Percentiles rank a stretch among this genome's conserved stretches.
phyloP scores from a whole-genome alignment of 129 eudicot genomes.

The Oenanthe sinensis region DNA sequence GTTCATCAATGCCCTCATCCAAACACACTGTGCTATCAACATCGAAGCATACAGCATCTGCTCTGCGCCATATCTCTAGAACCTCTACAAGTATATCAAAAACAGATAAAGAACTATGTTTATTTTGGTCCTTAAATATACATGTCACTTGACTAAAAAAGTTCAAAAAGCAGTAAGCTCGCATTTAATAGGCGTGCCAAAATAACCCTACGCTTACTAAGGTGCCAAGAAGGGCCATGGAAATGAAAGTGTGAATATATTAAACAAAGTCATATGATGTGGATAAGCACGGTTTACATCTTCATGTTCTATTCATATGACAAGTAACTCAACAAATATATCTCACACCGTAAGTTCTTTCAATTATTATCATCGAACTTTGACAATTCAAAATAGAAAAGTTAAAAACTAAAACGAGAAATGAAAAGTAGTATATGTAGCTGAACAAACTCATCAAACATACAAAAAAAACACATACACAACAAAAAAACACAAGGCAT shows the following conservation, averaged over 20 bases:
- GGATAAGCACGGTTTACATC: neutral
- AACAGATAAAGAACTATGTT: neutral
- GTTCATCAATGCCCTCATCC: constrained; percentile 97
- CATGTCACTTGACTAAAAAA: neutral
- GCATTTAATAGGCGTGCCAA: neutral
- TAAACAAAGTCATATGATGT: too few relatives aligned
- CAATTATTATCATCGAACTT: too few relatives aligned
- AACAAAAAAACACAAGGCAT: neutral
- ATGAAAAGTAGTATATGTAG: neutral
- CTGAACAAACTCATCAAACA: neutral
- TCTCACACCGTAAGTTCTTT: too few relatives aligned
- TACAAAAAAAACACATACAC: neutral
- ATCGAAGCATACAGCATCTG: constrained; percentile 92
- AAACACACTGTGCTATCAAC: constrained; percentile 97
- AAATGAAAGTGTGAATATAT: neutral
- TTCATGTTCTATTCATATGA: too few relatives aligned
- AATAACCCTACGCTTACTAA: neutral
- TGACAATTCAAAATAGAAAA: too few relatives aligned
- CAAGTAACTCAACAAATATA: too few relatives aligned
- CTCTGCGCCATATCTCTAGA: constrained; percentile 76
- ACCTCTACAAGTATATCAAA: constrained; percentile 41
- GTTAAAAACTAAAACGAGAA: neutral
- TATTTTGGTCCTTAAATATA: neutral
- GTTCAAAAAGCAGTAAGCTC: neutral
- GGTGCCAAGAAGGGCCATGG: neutral